Evolutionary conservation across 331 rosid genomes (phyloP).

Genomic region (Acacia concinna): DNA sequence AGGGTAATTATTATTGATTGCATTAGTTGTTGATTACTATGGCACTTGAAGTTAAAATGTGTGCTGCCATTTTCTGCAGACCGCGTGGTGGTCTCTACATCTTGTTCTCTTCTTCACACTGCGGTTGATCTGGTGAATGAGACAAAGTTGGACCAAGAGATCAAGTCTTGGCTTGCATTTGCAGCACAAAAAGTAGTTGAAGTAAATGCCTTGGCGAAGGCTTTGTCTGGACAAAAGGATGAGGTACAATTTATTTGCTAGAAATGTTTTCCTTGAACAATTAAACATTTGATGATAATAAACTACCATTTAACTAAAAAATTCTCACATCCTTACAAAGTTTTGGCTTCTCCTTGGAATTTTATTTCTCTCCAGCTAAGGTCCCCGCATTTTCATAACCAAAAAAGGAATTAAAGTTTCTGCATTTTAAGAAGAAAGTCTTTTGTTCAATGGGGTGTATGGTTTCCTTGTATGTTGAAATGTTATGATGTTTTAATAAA

Average conservation of each 20-base stretch:
- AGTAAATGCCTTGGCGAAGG: constrained; percentile 86
- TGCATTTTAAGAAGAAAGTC: neutral
- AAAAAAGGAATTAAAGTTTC: neutral
- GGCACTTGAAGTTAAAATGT: constrained; percentile 25
- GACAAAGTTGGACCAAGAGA: constrained; percentile 72
- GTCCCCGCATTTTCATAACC: neutral
- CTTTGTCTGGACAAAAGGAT: constrained; percentile 70
- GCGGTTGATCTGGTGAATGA: constrained; percentile 86
- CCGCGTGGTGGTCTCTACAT: constrained; percentile 74
- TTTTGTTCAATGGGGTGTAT: neutral
- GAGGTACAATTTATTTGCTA: constrained; percentile 43
- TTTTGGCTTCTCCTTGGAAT: neutral
- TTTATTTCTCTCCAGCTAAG: neutral
- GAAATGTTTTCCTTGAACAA: neutral
- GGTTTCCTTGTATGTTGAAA: neutral
- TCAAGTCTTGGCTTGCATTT: constrained; percentile 88
- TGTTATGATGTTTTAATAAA: neutral
- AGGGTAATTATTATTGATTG: constrained; percentile 44
- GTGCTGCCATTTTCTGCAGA: constrained; percentile 42
- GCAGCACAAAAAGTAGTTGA: constrained; percentile 82
- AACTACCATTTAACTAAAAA: neutral
- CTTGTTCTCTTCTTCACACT: constrained; percentile 92
- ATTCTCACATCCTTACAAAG: neutral
- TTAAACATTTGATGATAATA: neutral
- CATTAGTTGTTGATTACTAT: neutral